These are phyloP conservation scores for Helicocarpus griseus DNA, from an alignment of 2,329 filamentous ascomycete genomes.

Conservation along the genomic window DNA sequence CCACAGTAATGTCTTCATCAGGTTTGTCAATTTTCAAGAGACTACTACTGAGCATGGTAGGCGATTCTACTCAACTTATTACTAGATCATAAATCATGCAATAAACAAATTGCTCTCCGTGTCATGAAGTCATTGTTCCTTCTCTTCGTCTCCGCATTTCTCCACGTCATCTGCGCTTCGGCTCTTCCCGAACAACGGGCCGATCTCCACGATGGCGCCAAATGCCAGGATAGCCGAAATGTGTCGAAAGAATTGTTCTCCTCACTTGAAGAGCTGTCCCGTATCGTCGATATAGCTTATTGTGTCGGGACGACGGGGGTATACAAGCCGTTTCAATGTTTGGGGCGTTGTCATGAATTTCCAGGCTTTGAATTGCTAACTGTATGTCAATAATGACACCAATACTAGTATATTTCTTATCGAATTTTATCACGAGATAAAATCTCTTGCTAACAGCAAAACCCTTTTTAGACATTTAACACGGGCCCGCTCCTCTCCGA, in stretches of 20 bases:
- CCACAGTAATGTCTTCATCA: no score
- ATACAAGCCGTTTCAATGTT: slow-evolving; percentile 70
- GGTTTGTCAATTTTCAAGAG: no score
- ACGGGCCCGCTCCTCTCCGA: slow-evolving; percentile 80
- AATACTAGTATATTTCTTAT: neutral
- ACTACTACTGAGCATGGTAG: neutral
- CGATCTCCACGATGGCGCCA: neutral
- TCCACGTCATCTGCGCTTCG: neutral
- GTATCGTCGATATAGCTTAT: slow-evolving; percentile 88
- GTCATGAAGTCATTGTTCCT: neutral
- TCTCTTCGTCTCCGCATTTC: neutral
- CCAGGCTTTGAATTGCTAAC: slow-evolving; percentile 66
- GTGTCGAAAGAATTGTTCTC: slow-evolving; percentile 60
- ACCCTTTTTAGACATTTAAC: slow-evolving; percentile 59
- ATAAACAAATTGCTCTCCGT: neutral
- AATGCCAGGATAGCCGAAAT: neutral
- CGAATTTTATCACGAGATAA: neutral
- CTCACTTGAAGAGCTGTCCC: slow-evolving; percentile 77
- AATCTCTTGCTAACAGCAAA: neutral
- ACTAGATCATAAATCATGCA: neutral
- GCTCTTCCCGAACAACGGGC: neutral
- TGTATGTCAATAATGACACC: slow-evolving; percentile 20
- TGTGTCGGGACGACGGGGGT: slow-evolving; percentile 83
- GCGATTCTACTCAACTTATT: neutral
- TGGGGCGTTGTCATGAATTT: slow-evolving; percentile 78